Conservation (phyloP, 2,329 filamentous ascomycete genomes). For the Trematosphaeria pertusa region DNA sequence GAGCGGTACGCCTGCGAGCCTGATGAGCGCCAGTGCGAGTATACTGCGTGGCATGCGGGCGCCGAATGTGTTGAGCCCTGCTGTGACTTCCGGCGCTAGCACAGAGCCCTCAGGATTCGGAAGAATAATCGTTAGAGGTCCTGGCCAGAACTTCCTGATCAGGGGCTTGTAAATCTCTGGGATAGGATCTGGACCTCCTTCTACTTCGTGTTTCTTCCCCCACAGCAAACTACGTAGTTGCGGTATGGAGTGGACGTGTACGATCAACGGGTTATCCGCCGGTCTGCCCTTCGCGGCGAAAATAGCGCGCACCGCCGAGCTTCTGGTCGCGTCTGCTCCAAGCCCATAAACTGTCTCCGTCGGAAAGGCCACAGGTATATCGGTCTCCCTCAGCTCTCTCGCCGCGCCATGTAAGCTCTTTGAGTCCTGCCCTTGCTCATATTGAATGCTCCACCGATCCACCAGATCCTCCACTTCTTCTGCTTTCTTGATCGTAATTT, state of each 20-base stretch:
- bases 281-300: constrained; percentile 90
- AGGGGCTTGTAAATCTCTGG: constrained; percentile 79
- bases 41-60: constrained; percentile 86
- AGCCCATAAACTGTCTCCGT: constrained; percentile 98
- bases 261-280: constrained; percentile 93
- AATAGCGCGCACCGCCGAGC: constrained; percentile 84
- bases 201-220: constrained; percentile 12
- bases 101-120: constrained; percentile 73
- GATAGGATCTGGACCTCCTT: constrained; percentile 55
- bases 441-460: constrained; percentile 44
- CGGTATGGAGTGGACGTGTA: constrained; percentile 82
- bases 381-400: constrained; percentile 66
- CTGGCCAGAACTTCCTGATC: constrained; percentile 89
- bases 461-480: constrained; percentile 39
- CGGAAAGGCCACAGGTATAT: constrained; percentile 88
- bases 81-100: constrained; percentile 91
- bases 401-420: constrained; percentile 70
- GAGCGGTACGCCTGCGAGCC: constrained; percentile 76
- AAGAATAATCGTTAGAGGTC: constrained; percentile 88
- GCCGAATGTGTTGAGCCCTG: constrained; percentile 83
- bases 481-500: constrained; percentile 36
- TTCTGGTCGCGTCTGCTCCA: constrained; percentile 92
- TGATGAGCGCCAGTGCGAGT: constrained; percentile 87
- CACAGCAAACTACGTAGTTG: constrained; percentile 73
- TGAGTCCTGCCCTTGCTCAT: constrained; percentile 52